Base-by-base conservation (phyloP, 176 grass and related monocot species). In the Tillandsia fasciculata region DNA sequence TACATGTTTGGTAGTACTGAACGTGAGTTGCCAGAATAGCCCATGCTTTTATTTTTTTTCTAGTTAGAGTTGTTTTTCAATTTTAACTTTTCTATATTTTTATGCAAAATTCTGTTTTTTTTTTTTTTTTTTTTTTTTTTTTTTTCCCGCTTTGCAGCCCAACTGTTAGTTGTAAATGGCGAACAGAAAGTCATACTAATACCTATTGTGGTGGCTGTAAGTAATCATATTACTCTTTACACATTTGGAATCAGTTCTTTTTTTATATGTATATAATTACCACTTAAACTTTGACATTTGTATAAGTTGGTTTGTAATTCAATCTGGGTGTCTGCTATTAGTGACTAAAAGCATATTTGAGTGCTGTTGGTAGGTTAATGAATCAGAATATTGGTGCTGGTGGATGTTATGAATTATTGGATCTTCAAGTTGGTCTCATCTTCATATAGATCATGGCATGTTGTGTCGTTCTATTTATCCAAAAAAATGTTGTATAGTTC, bases 1-100 rank as follows among this genome's bases (percentile, higher is more conserved):
- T 97, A 97, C 18, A 17, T 97, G 70, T 97, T 97, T 72, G 89
- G 86, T 52, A 87, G 86, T 82, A 97, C 93, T 9, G 89, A 97
- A 20, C 79, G 86, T 97, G 83, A 80, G 77, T 69, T 65, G 64
- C 50, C 64, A 65, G 42, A 4, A 11, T 68, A 22, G 56, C 33
- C 33, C 28, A 29, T 29, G 28, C 64, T 66, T 52, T 63, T 11
- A 22, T 12, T 48, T 54, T 58, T 63, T 57, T 11, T 67, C 42
- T 75, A 48, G 3, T 70, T 18, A 1, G 67, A 42, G 49, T 57
- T 29, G 26, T 56, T 53, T 50, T 53, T 64, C 12, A 10, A 64
- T 51, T 12, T 63, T 12, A 26, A 13, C 70, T 51, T 28, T 52
- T 29, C 58, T 64, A 56, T 67, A 3, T 47, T 22, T 57, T 65